These are phyloP conservation scores for Leccinellum rugosiceps DNA, from an alignment of 768 basidiomycete species.

Conservation along the genomic window DNA sequence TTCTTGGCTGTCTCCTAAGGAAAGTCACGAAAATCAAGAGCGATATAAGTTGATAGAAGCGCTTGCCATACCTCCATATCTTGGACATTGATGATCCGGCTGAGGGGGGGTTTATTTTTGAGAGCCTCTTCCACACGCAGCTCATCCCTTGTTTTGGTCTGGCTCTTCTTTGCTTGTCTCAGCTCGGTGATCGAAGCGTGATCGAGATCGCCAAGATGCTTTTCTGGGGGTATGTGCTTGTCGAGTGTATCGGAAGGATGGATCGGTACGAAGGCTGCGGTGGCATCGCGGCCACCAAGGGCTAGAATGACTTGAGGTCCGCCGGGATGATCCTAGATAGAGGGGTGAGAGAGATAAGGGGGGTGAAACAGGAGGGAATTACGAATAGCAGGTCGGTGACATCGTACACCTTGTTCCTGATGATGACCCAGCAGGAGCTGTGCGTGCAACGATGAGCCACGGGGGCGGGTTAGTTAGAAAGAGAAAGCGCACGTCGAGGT, in stretches of 20 bases:
- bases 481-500: conserved; percentile 40
- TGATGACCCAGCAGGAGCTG: conserved; percentile 85
- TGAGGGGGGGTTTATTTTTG: conserved; percentile 59
- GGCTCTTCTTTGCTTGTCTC: conserved; percentile 36
- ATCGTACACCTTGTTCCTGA: conserved; percentile 79
- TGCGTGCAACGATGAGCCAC: not conserved
- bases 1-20: conserved; percentile 67
- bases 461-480: not conserved
- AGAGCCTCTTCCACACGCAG: conserved; percentile 61
- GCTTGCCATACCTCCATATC: conserved; percentile 70
- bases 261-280: conserved; percentile 70
- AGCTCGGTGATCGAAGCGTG: conserved; percentile 40
- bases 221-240: conserved; percentile 63
- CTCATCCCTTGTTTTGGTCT: conserved; percentile 64
- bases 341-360: conserved; percentile 5
- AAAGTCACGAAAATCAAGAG: not conserved
- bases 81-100: conserved; percentile 65
- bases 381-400: conserved; percentile 77
- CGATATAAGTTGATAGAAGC: not conserved
- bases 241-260: conserved; percentile 82
- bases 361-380: conserved; percentile 9
- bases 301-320: conserved; percentile 79
- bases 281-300: conserved; percentile 86
- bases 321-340: conserved; percentile 68
- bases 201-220: conserved; percentile 69